Evolutionary conservation across 2,329 filamentous ascomycete genomes (phyloP), one percentile per base, ranked within the genome.

Genomic region (Arthrobotrys sphaeroides): DNA sequence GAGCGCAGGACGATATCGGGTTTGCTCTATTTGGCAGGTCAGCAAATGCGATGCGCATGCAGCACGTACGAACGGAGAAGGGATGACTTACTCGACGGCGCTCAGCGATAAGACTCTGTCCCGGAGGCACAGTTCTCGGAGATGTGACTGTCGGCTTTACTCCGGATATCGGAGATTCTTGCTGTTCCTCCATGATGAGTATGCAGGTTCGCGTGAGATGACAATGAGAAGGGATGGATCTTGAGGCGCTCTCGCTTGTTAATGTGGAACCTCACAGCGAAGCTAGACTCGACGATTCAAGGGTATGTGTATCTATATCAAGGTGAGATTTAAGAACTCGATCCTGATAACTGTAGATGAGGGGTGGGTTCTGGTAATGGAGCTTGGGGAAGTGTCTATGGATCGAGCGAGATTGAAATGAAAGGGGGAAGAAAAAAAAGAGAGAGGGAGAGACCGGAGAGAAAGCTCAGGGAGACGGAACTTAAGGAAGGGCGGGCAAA

Each of bases 71-170:
- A 38, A 13, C 20, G 31, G 10, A 28, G 33, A 1, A 49, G 26
- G 18, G 45, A 16, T 10, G 22, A 49, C 72, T 59, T 60, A 75
- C 72, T 5, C 72, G 18, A 45, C 72, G 47, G 28, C 72, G 36
- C 45, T 75, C 72, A 22, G 72, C 72, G 42, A 75, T 75, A 49
- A 69, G 57, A n/a, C 72, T 75, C 59, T 75, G 72, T 33, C 72
- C 64, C 22, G 57, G 13, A 33, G 72, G 31, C 10, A 75, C 33
- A 4, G 36, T 43, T 36, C 72, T 64, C 9, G 64, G 28, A 10
- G 64, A 26, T 12, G 64, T 69, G 49, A 69, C 55, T 3, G 72
- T 75, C 20, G 72, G 72, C 20, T 75, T 75, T 6, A 75, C 72
- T n/a, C 72, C 72, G 49, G 72, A 69, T 47, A 75, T 69, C 12